Percentiles rank a stretch among this genome's conserved stretches.
These are phyloP conservation scores for Fragaria iinumae DNA, from an alignment of 306 rosid genomes.

Conservation along the genomic window DNA sequence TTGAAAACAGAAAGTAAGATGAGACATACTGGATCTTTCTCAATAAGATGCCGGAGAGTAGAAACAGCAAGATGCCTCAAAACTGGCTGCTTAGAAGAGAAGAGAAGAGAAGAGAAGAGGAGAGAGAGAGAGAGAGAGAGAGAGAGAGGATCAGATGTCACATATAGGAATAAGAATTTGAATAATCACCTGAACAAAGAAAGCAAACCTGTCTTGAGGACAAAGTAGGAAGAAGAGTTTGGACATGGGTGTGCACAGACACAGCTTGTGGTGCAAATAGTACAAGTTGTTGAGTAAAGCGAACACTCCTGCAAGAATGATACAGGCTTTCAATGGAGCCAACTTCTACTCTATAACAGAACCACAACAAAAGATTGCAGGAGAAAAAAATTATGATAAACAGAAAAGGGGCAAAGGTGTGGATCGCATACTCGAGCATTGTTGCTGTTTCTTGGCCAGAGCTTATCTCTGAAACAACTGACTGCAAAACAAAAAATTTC, in stretches of 20 bases:
- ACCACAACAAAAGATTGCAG: constrained; percentile 7
- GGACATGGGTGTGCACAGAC: constrained; percentile 73
- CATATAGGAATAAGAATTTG: constrained; percentile 16
- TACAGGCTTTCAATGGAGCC: constrained; percentile 9
- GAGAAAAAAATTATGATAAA: constrained; percentile 16
- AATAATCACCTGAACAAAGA: constrained; percentile 8
- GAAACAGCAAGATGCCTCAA: constrained; percentile 92
- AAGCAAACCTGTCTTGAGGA: constrained; percentile 68
- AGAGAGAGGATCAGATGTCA: too few relatives aligned
- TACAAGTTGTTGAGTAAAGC: constrained; percentile 97
- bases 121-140: not conserved
- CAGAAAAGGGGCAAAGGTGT: not conserved
- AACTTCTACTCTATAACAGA: constrained; percentile 1
- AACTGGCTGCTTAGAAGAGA: constrained; percentile 64
- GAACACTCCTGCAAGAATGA: constrained; percentile 69
- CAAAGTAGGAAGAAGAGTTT: constrained; percentile 49
- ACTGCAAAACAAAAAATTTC: constrained; percentile 48
- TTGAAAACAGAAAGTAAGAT: constrained; percentile 22
- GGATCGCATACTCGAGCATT: constrained; percentile 75
- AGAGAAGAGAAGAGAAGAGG: not conserved
- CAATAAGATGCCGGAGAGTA: constrained; percentile 90
- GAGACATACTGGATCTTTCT: constrained; percentile 81
- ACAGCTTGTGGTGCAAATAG: constrained; percentile 98
- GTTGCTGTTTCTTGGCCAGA: constrained; percentile 90
- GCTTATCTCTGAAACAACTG: constrained; percentile 91